A percentile compares a stretch with the other conserved stretches of the same genome.
Evolutionary conservation across 1,284 basidiomycete genomes (phyloP).

Genomic region (Moniliophthora roreri): DNA sequence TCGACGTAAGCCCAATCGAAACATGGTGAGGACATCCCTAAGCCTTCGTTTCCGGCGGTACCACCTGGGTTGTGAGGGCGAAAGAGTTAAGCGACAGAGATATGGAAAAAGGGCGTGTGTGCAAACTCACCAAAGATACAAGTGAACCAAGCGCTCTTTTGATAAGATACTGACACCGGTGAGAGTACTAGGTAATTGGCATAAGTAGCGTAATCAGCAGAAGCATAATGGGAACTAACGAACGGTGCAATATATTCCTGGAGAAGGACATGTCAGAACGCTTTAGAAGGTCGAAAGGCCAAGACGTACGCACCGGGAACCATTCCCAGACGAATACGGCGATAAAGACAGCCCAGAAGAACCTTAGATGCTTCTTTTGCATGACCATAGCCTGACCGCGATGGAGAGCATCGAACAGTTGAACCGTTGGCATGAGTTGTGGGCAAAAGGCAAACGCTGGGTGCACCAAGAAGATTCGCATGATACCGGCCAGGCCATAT

Average conservation of each 20-base stretch:
- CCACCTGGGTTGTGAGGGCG: background rate
- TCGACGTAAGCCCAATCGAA: slow-evolving; percentile 36
- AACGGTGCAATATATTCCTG: slow-evolving; percentile 19
- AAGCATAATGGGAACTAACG: background rate
- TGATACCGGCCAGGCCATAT: slow-evolving; percentile 51
- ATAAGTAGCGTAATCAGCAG: background rate
- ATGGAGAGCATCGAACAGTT: slow-evolving; percentile 55
- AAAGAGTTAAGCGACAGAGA: too few relatives aligned
- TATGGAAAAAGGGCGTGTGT: too few relatives aligned
- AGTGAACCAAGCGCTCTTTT: slow-evolving; percentile 53
- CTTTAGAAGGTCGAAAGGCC: too few relatives aligned
- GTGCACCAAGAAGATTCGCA: slow-evolving; percentile 40
- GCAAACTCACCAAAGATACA: slow-evolving; percentile 50
- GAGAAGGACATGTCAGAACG: too few relatives aligned
- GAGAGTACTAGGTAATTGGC: slow-evolving; percentile 34
- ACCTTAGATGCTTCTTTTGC: slow-evolving; percentile 52
- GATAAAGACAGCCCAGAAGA: slow-evolving; percentile 57
- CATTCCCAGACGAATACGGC: slow-evolving; percentile 52
- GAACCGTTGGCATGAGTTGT: slow-evolving; percentile 43
- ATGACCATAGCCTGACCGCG: slow-evolving; percentile 46
- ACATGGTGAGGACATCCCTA: slow-evolving; percentile 18
- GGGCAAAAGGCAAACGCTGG: slow-evolving; percentile 44
- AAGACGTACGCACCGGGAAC: slow-evolving; percentile 43
- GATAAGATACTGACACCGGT: slow-evolving; percentile 59
- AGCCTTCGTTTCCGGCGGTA: slow-evolving; percentile 4